These are phyloP conservation scores for Cyphellophora europaea DNA, from an alignment of 2,329 filamentous ascomycete genomes.

Conservation along the genomic window DNA sequence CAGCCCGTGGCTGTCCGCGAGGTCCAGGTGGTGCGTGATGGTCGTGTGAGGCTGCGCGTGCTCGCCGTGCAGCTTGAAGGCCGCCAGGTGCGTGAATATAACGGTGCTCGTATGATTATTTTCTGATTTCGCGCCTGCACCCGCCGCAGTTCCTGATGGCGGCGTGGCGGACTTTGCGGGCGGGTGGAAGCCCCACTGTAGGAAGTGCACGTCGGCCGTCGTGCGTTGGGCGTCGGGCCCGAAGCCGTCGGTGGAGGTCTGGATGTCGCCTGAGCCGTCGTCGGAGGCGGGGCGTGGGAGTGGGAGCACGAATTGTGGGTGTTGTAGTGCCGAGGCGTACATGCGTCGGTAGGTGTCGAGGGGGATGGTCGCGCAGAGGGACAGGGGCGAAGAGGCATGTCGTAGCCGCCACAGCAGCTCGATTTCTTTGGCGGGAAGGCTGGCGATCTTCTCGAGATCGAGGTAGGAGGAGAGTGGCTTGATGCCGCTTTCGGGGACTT, in stretches of 20 bases:
- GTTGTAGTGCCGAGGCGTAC: constrained; percentile 56
- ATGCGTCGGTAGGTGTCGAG: constrained; percentile 65
- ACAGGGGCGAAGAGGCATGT: constrained; percentile 62
- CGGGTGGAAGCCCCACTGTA: constrained; percentile 90
- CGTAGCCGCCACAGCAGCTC: constrained; percentile 83
- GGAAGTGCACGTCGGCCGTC: constrained; percentile 90
- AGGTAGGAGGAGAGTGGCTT: constrained; percentile 61
- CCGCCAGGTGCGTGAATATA: constrained; percentile 86
- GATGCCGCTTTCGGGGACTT: constrained; percentile 44
- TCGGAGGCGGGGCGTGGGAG: constrained; percentile 43
- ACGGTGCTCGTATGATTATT: constrained; percentile 59
- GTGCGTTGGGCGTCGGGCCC: constrained; percentile 4
- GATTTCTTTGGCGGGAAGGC: constrained; percentile 71
- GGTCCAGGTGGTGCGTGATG: constrained; percentile 80
- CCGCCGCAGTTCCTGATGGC: constrained; percentile 29
- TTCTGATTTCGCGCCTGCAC: constrained; percentile 26
- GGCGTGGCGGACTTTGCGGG: constrained; percentile 23
- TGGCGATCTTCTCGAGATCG: constrained; percentile 67
- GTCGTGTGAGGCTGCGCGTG: constrained; percentile 90
- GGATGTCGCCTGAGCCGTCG: constrained; percentile 14
- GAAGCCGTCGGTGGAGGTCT: constrained; percentile 22
- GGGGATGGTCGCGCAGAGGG: constrained; percentile 77
- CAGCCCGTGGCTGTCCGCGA: constrained; percentile 62
- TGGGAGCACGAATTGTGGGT: constrained; percentile 87
- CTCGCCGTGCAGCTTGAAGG: constrained; percentile 84